These are phyloP conservation scores for Chlorella sp. DNA, from an alignment of 139 green algal species.

Conservation along the genomic window DNA sequence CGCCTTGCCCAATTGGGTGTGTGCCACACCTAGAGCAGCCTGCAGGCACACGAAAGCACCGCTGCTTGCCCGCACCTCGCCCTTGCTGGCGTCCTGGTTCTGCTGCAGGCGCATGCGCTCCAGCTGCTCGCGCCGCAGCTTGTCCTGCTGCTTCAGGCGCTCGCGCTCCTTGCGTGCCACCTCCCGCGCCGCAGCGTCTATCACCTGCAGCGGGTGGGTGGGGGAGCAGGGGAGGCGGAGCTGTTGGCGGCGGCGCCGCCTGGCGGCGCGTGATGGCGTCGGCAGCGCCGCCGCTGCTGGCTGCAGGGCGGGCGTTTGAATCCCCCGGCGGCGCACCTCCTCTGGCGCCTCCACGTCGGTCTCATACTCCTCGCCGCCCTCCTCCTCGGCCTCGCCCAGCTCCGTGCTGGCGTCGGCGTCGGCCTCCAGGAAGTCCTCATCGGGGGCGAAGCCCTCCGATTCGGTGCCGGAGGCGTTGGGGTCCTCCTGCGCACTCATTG, in stretches of 20 bases:
- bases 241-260: background rate
- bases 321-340: background rate
- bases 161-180: slow-evolving; percentile 84
- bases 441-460: slow-evolving; percentile 17
- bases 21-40: background rate
- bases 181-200: slow-evolving; percentile 38
- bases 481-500: slow-evolving; percentile 21
- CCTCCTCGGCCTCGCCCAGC: slow-evolving; percentile 37
- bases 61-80: slow-evolving; percentile 61
- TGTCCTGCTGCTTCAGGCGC: slow-evolving; percentile 83
- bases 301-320: background rate
- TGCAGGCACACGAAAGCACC: background rate
- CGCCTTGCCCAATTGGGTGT: too few species aligned
- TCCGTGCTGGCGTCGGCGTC: slow-evolving; percentile 27
- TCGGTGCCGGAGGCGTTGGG: background rate
- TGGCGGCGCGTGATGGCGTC: background rate
- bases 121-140: slow-evolving; percentile 85
- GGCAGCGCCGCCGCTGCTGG: background rate
- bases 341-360: slow-evolving; percentile 58
- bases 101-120: slow-evolving; percentile 83
- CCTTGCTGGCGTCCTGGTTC: slow-evolving; percentile 70
- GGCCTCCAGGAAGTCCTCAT: slow-evolving; percentile 55
- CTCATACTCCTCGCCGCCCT: slow-evolving; percentile 48
- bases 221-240: background rate
- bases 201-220: background rate